phyloP scores from a whole-genome alignment of 2,329 filamentous ascomycete genomes.

The Didymella lethalis region DNA sequence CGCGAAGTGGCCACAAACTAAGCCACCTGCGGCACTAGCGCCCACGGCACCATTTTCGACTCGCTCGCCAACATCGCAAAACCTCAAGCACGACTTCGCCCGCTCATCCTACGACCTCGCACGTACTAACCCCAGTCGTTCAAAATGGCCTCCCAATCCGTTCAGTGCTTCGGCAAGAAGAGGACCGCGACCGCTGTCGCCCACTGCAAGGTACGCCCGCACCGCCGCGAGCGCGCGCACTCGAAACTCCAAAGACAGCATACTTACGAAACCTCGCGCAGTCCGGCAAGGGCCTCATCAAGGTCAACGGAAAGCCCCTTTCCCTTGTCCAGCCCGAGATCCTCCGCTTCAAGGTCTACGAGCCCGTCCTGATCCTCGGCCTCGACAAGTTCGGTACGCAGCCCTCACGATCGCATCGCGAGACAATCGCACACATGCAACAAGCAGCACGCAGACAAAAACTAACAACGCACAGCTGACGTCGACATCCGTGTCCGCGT shows the following conservation, averaged over 20 bases:
- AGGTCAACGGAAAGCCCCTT: slow-evolving; percentile 98
- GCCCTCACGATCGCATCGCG: background rate
- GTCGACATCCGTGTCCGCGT: slow-evolving; percentile 98
- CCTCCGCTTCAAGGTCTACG: slow-evolving; percentile 99
- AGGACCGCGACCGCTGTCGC: slow-evolving; percentile 76
- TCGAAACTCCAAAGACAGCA: slow-evolving; percentile 13
- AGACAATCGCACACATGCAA: background rate
- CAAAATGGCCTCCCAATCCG: slow-evolving; percentile 56
- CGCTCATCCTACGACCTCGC: slow-evolving; percentile 41
- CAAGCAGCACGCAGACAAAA: background rate
- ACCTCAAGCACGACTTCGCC: slow-evolving; percentile 26
- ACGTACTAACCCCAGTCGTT: slow-evolving; percentile 48
- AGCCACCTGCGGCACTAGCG: slow-evolving; percentile 5
- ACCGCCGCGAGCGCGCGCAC: slow-evolving; percentile 30
- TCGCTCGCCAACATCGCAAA: slow-evolving; percentile 23
- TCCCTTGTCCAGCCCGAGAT: slow-evolving; percentile 94
- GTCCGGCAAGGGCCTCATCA: slow-evolving; percentile 89
- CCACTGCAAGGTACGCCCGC: slow-evolving; percentile 80
- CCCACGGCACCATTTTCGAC: slow-evolving; percentile 33
- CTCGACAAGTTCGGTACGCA: slow-evolving; percentile 87
- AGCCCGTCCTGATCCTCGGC: slow-evolving; percentile 95
- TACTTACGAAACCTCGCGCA: slow-evolving; percentile 49
- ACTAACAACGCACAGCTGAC: slow-evolving; percentile 60
- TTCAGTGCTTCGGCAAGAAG: slow-evolving; percentile 97
- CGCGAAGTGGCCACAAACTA: slow-evolving; percentile 3